Base-by-base conservation (phyloP, 495 filamentous ascomycete genomes). In the Neurospora intermedia region DNA sequence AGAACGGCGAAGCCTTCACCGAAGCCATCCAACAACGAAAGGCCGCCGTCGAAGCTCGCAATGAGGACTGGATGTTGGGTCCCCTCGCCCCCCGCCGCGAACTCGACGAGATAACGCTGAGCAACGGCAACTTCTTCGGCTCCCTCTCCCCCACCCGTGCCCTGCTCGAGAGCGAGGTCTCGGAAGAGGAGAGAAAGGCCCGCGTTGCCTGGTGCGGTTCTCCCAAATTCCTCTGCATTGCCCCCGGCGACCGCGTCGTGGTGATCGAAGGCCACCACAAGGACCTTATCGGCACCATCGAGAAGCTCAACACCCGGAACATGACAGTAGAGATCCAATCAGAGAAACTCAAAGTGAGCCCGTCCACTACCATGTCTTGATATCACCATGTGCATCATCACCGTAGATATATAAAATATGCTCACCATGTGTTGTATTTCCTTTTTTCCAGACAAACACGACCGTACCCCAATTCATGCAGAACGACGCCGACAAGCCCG, bases 201-300 rank as follows among this genome's bases (percentile, higher is more conserved):
- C 82, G 85, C 31, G 79, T 77, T 42, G 77, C 80, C 11, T 87
- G 85, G 85, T 79, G 79, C 41, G 84, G 85, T 59, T 89, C 88
- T 71, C 82, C 85, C 48, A 84, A 87, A 76, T 85, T 85, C 75
- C 84, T 90, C 74, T 91, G 91, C 72, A 85, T 98, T 75, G 87
- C 84, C 18, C 77, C 81, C 9, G 89, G 88, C 10, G 94, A 98
- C 77, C 86, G 94, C 71, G 92, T 97, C 41, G 92, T 93, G 43
- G 79, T 97, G 42, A 82, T 91, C 66, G 89, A 90, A 69, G 94
- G 94, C 27, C 84, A 84, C 73, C 91, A 94, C 74, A 91, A 90
- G 83, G 93, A 93, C 73, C 91, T 90, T 81, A 97, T 99, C 83
- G 91, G 90, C 39, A 82, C 82, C 41, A 88, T 98, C 40, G 77